Base-by-base conservation (phyloP, 805 yeast species). In the Lachancea waltii region DNA sequence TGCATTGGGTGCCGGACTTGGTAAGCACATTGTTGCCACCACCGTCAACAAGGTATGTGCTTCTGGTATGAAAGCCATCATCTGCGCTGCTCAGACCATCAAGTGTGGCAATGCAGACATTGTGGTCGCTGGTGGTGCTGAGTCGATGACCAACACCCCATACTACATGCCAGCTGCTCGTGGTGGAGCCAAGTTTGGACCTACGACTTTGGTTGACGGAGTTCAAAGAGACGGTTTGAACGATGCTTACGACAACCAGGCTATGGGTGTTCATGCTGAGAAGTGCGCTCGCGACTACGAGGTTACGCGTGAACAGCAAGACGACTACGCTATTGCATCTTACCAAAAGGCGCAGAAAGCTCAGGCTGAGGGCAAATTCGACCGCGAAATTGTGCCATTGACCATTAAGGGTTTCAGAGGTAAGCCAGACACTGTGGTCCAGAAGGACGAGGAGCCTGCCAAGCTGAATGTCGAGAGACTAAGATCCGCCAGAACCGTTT, bases 231-330 rank as follows among this genome's bases (percentile, higher is more conserved):
- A 92, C 65, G 99, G 98, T 54, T 71, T 92, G 52, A 72, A 77
- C 60, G 98, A 92, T 64, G 97, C 92, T 24, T 92, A 87, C 67
- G 85, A 81, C 51, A 77, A 80, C 48, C 64, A 71, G 49, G 84
- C 95, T 47, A 92, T 92, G 99, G 98, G 98, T 61, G 84, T 84
- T 42, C 87, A 92, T 49, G 98, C 95, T 49, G 99, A 92, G 68
- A 87, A 87, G 63, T 87, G 96, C 69, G 97, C 97, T 30, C 69
- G 68, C 38, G 95, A 87, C 58, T 79, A 85, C 67, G 61, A 61
- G 14, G 60, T 90, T 49, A 56, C 92, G 25, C 81, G 97, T 62
- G 89, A 85, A 49, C 79, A 75, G 44, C 97, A 90, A 68, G 98
- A 90, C 64, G 77, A 79, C 40, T 90, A 74, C 61, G 97, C 97